Evolutionary conservation across 164 flowering plant genomes (phyloP).

Genomic region (Vitis rupestris): DNA sequence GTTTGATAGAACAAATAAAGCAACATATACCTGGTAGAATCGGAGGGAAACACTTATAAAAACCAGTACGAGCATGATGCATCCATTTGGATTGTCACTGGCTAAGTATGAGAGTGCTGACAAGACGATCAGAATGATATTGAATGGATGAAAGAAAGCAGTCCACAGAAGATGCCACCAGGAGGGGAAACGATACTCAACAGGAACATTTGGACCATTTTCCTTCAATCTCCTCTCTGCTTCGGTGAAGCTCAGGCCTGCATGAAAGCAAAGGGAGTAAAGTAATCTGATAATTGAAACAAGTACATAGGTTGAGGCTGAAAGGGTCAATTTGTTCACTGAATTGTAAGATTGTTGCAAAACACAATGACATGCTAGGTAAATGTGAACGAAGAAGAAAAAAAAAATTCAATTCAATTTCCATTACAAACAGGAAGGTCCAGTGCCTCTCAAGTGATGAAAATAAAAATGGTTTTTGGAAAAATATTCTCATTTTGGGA

Average conservation of each 20-base stretch:
- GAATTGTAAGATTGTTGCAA: background rate
- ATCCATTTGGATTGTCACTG: slow-evolving; percentile 59
- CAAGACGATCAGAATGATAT: slow-evolving; percentile 63
- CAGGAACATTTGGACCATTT: slow-evolving; percentile 69
- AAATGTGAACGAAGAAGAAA: background rate
- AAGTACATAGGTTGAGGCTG: too few species aligned
- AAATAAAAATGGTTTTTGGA: too few species aligned
- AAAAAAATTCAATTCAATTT: too few species aligned
- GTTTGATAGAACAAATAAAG: background rate
- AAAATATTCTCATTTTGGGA: too few species aligned
- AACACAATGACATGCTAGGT: background rate
- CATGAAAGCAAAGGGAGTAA: background rate
- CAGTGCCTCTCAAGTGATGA: too few species aligned
- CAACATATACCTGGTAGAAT: slow-evolving; percentile 58
- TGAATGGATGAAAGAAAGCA: slow-evolving; percentile 80
- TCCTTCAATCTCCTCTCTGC: slow-evolving; percentile 66
- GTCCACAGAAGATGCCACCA: slow-evolving; percentile 84
- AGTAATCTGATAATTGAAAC: background rate
- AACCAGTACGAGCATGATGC: slow-evolving; percentile 67
- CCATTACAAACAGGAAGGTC: too few species aligned
- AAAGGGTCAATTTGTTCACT: too few species aligned
- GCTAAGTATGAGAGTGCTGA: slow-evolving; percentile 54
- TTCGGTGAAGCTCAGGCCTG: slow-evolving; percentile 78
- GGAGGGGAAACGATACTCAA: slow-evolving; percentile 50
- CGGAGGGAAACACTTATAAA: slow-evolving; percentile 66